phyloP scores from a whole-genome alignment of 2,329 filamentous ascomycete species.

The Venturiaceae sp. region DNA sequence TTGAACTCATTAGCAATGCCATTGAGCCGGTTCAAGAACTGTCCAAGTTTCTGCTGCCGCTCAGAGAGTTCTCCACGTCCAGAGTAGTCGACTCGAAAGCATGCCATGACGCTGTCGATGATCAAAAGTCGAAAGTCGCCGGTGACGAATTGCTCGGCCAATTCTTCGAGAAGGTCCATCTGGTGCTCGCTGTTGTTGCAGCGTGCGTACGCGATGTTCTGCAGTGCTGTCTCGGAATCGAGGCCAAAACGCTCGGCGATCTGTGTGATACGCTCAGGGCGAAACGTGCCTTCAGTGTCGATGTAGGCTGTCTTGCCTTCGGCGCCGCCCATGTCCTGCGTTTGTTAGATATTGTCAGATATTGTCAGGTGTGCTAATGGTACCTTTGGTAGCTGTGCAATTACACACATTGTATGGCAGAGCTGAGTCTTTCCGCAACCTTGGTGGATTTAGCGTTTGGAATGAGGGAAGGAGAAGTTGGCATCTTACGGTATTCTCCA shows the following conservation, averaged over 20 bases:
- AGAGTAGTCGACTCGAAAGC: constrained; percentile 57
- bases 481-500: constrained; percentile 42
- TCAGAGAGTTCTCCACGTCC: constrained; percentile 60
- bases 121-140: constrained; percentile 58
- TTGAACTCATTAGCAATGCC: constrained; percentile 65
- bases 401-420: constrained; percentile 58
- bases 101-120: constrained; percentile 61
- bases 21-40: constrained; percentile 53
- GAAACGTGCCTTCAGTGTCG: constrained; percentile 55
- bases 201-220: constrained; percentile 58
- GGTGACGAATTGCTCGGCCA: constrained; percentile 50
- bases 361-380: not conserved
- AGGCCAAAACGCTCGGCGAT: constrained; percentile 57
- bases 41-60: constrained; percentile 57
- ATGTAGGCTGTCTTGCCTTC: constrained; percentile 63
- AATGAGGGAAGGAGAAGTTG: not conserved
- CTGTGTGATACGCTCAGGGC: constrained; percentile 56
- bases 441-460: constrained; percentile 12
- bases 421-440: constrained; percentile 61
- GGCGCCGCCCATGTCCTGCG: constrained; percentile 51
- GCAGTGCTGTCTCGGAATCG: constrained; percentile 48
- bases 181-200: constrained; percentile 59
- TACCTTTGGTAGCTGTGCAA: constrained; percentile 45
- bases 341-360: constrained; percentile 7
- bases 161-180: constrained; percentile 51